Evolutionary conservation across 2,329 filamentous ascomycete genomes (phyloP), one percentile per base, ranked within the genome.

Genomic region (Sarocladium kiliense): DNA sequence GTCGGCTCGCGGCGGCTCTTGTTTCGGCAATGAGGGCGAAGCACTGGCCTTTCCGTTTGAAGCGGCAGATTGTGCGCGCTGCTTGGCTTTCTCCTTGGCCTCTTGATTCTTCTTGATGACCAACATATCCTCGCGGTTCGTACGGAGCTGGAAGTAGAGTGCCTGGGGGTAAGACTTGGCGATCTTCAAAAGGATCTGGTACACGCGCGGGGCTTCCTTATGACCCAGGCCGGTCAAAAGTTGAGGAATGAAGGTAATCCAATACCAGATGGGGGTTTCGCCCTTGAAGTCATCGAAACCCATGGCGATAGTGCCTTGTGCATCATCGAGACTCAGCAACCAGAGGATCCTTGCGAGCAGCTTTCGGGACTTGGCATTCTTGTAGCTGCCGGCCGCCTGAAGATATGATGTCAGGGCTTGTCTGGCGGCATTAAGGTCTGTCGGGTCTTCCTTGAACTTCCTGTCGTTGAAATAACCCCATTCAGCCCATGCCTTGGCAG

Each of bases 381-480:
- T 97, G 78, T 96, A 99, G 59, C 95, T 88, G 30, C 93, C 91
- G 18, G 94, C 91, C 25, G 95, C 94, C 71, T 99, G 94, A 21
- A 99, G 78, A 66, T 99, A 99, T 62, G 93, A 97, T 57, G 91
- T 97, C 19, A 99, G 82, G 0, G 95, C 94, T 67, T 96, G 94
- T 61, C 90, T 87, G 4, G 93, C 95, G 58, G 89, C 85, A 58
- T 87, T 88, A 55, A 96, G 79, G 65, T 96, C 89, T 3, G 79
- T 77, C 0, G 92, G 88, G 60, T 96, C 89, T 54, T 91, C 88
- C 74, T 96, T 97, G 78, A 97, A 99, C 55, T 94, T 87, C 62
- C 91, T 86, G 69, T 99, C 94, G 65, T 96, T 97, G 78, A 96
- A 99, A 66, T 96, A 91, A 53, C 94, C 94, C 94, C 94, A 99